These are phyloP conservation scores for Lactifluus volemus DNA, from an alignment of 768 basidiomycete genomes.

Conservation along the genomic window DNA sequence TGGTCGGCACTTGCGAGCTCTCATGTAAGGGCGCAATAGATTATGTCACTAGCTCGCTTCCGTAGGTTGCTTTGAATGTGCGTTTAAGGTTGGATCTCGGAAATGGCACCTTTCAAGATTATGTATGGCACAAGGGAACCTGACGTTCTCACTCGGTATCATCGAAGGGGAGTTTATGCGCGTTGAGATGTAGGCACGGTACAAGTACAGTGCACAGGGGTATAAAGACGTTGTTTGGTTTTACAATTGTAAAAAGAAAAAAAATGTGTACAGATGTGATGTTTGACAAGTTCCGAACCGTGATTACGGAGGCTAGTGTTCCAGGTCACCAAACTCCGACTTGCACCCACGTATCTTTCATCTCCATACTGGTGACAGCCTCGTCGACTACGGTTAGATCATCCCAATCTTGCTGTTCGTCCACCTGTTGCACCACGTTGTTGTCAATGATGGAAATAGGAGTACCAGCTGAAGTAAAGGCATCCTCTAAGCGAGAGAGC, in stretches of 20 bases:
- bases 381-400: conserved; percentile 17
- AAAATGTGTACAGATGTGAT: background rate
- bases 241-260: background rate
- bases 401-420: conserved; percentile 16
- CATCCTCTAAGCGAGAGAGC: conserved; percentile 11
- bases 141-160: no score
- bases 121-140: no score
- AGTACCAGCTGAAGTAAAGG: conserved; percentile 14
- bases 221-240: background rate
- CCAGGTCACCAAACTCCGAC: conserved; percentile 7
- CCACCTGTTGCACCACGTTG: conserved; percentile 2
- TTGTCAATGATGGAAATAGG: conserved; percentile 11
- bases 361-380: background rate
- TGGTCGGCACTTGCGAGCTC: background rate
- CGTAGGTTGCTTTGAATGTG: no score
- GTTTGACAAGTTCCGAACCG: background rate
- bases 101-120: no score
- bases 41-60: no score
- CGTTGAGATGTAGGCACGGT: background rate
- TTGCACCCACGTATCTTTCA: conserved; percentile 3
- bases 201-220: background rate
- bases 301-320: background rate
- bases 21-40: background rate
- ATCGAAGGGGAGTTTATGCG: background rate
- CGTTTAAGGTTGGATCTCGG: no score